Percentiles rank a stretch among this genome's conserved stretches.
These are phyloP conservation scores for Conticribra guillardii DNA, from an alignment of 108 stramenopile species.

Conservation along the genomic window DNA sequence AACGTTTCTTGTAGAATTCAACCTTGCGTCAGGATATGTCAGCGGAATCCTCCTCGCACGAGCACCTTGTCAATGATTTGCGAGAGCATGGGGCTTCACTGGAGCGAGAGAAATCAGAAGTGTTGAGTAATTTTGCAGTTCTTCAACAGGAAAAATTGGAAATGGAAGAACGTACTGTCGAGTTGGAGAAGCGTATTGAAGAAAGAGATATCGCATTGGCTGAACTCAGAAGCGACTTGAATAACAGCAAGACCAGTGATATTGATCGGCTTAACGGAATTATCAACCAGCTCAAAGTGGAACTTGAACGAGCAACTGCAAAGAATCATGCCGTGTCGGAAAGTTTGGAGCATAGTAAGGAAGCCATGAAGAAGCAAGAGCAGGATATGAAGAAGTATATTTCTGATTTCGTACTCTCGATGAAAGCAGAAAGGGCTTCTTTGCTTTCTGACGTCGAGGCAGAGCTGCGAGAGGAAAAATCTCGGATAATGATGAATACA, in stretches of 20 bases:
- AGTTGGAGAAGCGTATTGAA: slow-evolving; percentile 16
- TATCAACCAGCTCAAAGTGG: slow-evolving; percentile 14
- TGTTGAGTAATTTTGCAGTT: slow-evolving; percentile 8
- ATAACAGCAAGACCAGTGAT: slow-evolving; percentile 6
- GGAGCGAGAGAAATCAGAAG: slow-evolving; percentile 19
- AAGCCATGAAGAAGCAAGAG: slow-evolving; percentile 13
- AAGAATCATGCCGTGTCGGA: not conserved
- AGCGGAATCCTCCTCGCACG: slow-evolving; percentile 3
- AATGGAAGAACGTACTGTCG: slow-evolving; percentile 8
- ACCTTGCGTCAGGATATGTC: slow-evolving; percentile 19
- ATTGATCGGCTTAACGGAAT: slow-evolving; percentile 16
- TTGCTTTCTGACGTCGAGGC: slow-evolving; percentile 30
- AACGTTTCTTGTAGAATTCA: too few relatives aligned
- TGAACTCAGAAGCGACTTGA: slow-evolving; percentile 4
- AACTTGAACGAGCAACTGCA: slow-evolving; percentile 9
- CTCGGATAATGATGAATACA: slow-evolving; percentile 15
- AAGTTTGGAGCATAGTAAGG: slow-evolving; percentile 3
- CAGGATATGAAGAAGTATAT: slow-evolving; percentile 11
- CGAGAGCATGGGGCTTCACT: too few relatives aligned
- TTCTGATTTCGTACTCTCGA: slow-evolving; percentile 7
- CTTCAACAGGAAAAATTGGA: slow-evolving; percentile 15
- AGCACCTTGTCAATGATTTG: slow-evolving; percentile 17
- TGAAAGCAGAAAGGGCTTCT: slow-evolving; percentile 24
- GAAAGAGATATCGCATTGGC: slow-evolving; percentile 25
- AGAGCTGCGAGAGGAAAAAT: slow-evolving; percentile 18